These are phyloP conservation scores for Mortierella sp. DNA, from an alignment of 371 early-diverging fungal species.

Conservation along the genomic window DNA sequence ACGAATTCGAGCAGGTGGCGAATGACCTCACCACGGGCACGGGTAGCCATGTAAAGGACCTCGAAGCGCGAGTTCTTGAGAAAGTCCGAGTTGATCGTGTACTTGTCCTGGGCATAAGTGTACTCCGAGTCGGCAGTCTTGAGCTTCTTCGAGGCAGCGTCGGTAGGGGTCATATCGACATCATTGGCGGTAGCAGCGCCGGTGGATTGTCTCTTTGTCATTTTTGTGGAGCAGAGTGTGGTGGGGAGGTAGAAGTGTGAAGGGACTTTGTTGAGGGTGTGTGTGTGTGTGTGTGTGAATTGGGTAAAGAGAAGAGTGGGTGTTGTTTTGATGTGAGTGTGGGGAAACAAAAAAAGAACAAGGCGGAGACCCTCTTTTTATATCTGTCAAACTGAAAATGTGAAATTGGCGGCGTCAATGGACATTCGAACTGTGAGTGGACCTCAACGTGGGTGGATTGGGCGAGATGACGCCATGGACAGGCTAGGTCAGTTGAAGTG, in stretches of 20 bases:
- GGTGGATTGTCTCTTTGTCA: slow-evolving; percentile 41
- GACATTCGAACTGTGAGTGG: background rate
- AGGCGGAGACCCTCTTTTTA: background rate
- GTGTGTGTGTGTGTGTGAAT: background rate
- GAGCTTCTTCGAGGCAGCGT: slow-evolving; percentile 21
- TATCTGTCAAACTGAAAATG: background rate
- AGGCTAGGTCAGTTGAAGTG: too few species aligned
- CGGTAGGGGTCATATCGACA: slow-evolving; percentile 34
- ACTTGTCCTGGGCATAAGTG: slow-evolving; percentile 34
- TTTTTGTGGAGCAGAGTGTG: background rate
- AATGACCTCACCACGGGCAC: slow-evolving; percentile 41
- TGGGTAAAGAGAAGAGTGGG: background rate
- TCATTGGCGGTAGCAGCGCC: slow-evolving; percentile 4
- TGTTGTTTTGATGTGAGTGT: background rate
- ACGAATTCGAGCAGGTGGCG: slow-evolving; percentile 45
- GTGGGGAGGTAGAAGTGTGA: background rate
- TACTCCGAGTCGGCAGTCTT: slow-evolving; percentile 14
- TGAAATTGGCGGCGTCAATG: slow-evolving; percentile 14
- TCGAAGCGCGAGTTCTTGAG: slow-evolving; percentile 52
- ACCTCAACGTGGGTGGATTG: background rate
- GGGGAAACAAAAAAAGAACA: background rate
- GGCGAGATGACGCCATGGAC: slow-evolving; percentile 2
- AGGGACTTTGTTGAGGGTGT: background rate
- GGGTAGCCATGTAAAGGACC: slow-evolving; percentile 42
- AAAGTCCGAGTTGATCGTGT: slow-evolving; percentile 27